Conservation (phyloP, 306 rosid genomes). For the Sesbania bispinosa region DNA sequence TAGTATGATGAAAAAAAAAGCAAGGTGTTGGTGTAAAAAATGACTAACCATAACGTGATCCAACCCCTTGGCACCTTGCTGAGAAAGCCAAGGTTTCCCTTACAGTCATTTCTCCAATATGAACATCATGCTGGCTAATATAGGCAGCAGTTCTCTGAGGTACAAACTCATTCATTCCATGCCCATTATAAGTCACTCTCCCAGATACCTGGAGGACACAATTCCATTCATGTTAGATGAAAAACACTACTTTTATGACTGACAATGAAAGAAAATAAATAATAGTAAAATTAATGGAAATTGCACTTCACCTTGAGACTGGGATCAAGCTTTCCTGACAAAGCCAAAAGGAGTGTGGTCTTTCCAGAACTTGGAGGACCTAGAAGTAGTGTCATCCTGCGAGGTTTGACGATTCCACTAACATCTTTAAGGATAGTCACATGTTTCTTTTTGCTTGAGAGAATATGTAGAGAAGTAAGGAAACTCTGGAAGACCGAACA, state of each 20-base stretch:
- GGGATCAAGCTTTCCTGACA: conserved; percentile 70
- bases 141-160: conserved; percentile 40
- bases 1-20: neutral
- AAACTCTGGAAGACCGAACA: conserved; percentile 19
- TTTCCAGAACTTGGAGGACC: conserved; percentile 93
- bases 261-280: neutral
- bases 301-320: conserved; percentile 46
- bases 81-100: conserved; percentile 39
- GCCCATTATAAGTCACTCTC: conserved; percentile 32
- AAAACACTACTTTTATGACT: neutral
- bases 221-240: neutral
- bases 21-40: too few species aligned
- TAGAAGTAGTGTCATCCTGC: conserved; percentile 74
- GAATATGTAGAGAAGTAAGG: conserved; percentile 36
- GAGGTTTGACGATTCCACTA: conserved; percentile 73
- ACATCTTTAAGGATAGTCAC: conserved; percentile 57
- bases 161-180: conserved; percentile 32
- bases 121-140: conserved; percentile 35
- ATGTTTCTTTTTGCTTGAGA: conserved; percentile 36
- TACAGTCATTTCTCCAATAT: conserved; percentile 42
- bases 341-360: conserved; percentile 68
- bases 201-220: conserved; percentile 9
- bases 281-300: neutral
- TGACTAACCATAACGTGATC: conserved; percentile 30
- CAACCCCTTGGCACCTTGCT: conserved; percentile 44